Conservation (phyloP, 2,329 filamentous ascomycete species). For the Fusarium aywerte region DNA sequence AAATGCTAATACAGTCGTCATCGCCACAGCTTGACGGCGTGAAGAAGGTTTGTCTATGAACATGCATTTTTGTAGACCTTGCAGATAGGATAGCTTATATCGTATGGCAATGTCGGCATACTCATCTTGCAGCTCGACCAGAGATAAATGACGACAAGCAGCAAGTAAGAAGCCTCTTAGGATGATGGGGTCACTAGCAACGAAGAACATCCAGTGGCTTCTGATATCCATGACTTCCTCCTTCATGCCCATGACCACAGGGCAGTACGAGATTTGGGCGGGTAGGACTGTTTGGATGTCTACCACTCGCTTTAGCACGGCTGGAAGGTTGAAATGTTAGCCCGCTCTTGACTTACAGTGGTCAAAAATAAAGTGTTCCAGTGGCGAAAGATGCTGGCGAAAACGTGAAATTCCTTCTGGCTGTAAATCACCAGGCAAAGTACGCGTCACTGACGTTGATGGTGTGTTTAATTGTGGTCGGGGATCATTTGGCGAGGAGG, state of each 20-base stretch:
- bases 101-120: neutral
- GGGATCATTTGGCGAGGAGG: rapidly evolving
- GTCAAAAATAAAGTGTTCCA: slow-evolving; percentile 1
- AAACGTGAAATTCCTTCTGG: neutral
- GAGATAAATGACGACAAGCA: slow-evolving; percentile 2
- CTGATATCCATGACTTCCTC: neutral
- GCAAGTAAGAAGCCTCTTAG: neutral
- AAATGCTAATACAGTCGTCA: slow-evolving; percentile 3
- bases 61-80: neutral
- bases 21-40: neutral
- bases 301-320: neutral
- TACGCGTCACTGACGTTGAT: neutral
- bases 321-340: rapidly evolving
- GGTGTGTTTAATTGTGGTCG: rapidly evolving
- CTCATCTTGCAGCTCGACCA: neutral
- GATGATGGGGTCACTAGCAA: neutral
- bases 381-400: neutral
- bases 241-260: neutral
- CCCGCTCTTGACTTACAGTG: neutral
- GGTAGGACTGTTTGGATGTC: slow-evolving; percentile 11
- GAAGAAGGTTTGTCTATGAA: neutral
- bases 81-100: slow-evolving; percentile 7
- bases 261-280: neutral
- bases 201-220: slow-evolving; percentile 13
- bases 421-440: neutral